Evolutionary conservation across 768 basidiomycete species (phyloP), one percentile per base, ranked within the genome.

Genomic region (Russula dissimulans): DNA sequence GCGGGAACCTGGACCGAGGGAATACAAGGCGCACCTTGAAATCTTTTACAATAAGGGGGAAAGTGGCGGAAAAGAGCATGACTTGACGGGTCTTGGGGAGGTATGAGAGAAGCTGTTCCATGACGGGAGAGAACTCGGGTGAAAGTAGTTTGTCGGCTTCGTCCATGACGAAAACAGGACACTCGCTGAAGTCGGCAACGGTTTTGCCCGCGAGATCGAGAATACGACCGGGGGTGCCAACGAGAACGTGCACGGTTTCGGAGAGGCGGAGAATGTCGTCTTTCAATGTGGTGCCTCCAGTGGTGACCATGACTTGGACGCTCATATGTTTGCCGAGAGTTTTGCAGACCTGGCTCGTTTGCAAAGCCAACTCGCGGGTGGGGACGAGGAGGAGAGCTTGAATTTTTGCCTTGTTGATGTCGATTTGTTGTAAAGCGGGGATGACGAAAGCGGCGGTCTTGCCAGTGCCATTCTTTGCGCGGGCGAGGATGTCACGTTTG

Each of bases 391-490:
- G 81, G 60, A 97, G 82, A 4, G 94, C 93, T 76, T 99, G 95
- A 66, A 99, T 95, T 78, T 95, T 94, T 71, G 79, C 78, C 74
- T 83, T 86, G 59, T 73, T 77, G 64, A 90, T 72, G 75, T 97
- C 93, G 73, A 98, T 77, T 73, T 94, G 91, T 72, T 97, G 91
- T 55, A 99, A 84, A 48, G 94, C 83, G 42, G 97, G 95, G 72
- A 99, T 98, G 75, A 95, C 91, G 80, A 98, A 99, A 26, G 95
- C 97, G 42, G 95, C 95, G 26, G 95, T 99, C 80, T 99, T 93
- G 65, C 95, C 95, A 3, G 95, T 99, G 65, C 95, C 91, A 69
- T 94, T 92, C 81, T 95, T 95, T 57, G 94, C 93, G 65, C 93
- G 90, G 44, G 93, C 93, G 66, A 95, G 89, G 71, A 98, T 75